Conservation (phyloP, 129 eudicot species). For the Scalesia atractyloides region DNA sequence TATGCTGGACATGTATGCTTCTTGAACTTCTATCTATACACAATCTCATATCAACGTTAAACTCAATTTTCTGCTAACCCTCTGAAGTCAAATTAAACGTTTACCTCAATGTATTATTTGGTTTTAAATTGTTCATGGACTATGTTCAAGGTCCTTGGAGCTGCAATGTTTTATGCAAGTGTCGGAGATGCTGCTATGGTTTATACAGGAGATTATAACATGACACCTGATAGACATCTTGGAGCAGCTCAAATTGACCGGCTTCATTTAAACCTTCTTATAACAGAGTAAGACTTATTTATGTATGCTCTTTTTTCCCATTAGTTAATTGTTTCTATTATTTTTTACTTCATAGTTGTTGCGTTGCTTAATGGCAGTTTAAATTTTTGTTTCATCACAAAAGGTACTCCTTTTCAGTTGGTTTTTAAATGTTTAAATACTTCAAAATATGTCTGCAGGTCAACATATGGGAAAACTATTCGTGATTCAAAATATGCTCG, state of each 20-base stretch:
- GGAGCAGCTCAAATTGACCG: slow-evolving; percentile 95
- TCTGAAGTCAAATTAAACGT: not conserved
- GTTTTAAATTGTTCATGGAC: not conserved
- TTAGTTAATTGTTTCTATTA: not conserved
- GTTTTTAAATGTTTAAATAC: slow-evolving; percentile 4
- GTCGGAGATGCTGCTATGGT: slow-evolving; percentile 84
- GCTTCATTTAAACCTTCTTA: slow-evolving; percentile 75
- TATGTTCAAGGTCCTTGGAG: slow-evolving; percentile 77
- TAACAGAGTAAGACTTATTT: slow-evolving; percentile 66
- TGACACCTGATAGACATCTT: slow-evolving; percentile 96
- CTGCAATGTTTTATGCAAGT: slow-evolving; percentile 95
- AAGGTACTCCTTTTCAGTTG: not conserved
- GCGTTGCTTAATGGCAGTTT: not conserved
- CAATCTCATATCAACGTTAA: not conserved
- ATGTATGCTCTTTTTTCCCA: not conserved
- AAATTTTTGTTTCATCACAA: not conserved
- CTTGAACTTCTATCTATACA: slow-evolving; percentile 18
- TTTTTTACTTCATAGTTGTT: not conserved
- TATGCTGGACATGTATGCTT: slow-evolving; percentile 94
- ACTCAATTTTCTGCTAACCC: not conserved
- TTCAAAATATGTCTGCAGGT: slow-evolving; percentile 49
- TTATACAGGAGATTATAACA: slow-evolving; percentile 92
- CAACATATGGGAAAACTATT: slow-evolving; percentile 83
- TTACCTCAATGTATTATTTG: slow-evolving; percentile 11
- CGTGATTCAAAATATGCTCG: slow-evolving; percentile 88